Evolutionary conservation across 495 filamentous ascomycete species (phyloP), one percentile per base, ranked within the genome.

Genomic region (Daldinia concentrica): DNA sequence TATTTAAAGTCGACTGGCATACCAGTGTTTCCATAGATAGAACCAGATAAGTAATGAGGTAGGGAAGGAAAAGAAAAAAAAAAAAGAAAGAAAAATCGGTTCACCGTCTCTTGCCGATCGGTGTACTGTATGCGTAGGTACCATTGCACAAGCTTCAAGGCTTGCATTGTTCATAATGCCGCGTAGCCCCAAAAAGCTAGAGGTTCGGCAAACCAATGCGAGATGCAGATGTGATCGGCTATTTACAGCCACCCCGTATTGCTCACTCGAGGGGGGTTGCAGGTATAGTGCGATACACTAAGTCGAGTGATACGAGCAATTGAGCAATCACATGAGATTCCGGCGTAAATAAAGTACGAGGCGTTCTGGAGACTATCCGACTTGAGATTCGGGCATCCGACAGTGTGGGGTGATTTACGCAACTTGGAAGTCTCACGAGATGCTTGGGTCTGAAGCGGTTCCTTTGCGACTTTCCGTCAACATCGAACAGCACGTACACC

Each of bases 231-330:
- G 59, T 55, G 37, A 65, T 56, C 71, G 66, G 71, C 66, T 74
- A 57, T 70, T 74, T 66, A 64, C 62, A 63, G 62, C 71, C 59
- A 64, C 58, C 71, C 54, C 71, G 71, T 74, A 74, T 74, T 62
- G 66, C 62, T 62, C 19, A 55, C 55, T 64, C 32, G 32, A 63
- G 64, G 59, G 26, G 58, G 57, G 17, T 50, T 62, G 66, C 57
- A 71, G 62, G 34, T 57, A 52, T 62, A 60, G 64, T 43, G 61
- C 51, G 62, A 61, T 50, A 59, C 64, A 68, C 71, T 66, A 73
- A 62, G 55, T 66, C 52, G 66, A 64, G 71, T 74, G 67, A 74
- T 74, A 74, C 71, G 71, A 74, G 67, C 58, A 61, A 74, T 74
- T 74, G 71, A 39, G 67, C 71, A 74, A 74, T 74, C 67, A 74